These are phyloP conservation scores for Pseudoneurospora amorphoporcata DNA, from an alignment of 495 filamentous ascomycete species.

Conservation along the genomic window DNA sequence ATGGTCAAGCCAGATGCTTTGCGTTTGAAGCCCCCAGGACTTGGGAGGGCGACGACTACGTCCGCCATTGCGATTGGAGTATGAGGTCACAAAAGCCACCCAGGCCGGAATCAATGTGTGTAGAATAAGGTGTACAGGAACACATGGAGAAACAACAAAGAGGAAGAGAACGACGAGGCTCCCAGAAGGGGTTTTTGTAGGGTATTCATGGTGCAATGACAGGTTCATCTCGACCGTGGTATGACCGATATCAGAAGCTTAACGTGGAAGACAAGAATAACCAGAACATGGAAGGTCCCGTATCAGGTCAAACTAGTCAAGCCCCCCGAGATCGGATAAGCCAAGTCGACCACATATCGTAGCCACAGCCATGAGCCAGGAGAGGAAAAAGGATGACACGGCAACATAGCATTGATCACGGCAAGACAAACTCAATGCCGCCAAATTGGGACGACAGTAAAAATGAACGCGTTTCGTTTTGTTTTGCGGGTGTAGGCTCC, in stretches of 20 bases:
- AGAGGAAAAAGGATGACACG: constrained; percentile 8
- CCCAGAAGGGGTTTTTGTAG: constrained; percentile 7
- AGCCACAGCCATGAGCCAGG: not conserved
- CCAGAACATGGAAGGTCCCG: not conserved
- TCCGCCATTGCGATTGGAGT: constrained; percentile 14
- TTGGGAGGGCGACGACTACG: constrained; percentile 6
- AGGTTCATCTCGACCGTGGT: not conserved
- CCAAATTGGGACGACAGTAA: constrained; percentile 9
- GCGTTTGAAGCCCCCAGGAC: constrained; percentile 12
- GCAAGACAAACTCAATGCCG: constrained; percentile 1
- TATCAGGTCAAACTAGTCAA: not conserved
- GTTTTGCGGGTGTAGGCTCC: constrained; percentile 14
- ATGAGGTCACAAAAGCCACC: not conserved
- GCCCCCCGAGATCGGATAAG: not conserved
- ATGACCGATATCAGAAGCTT: not conserved
- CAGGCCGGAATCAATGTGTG: not conserved
- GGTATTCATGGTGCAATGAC: not conserved
- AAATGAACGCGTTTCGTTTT: constrained; percentile 8
- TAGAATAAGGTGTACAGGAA: not conserved
- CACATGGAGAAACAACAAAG: not conserved
- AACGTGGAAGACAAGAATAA: not conserved
- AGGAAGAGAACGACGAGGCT: not conserved
- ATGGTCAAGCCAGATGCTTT: constrained; percentile 28
- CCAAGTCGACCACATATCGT: not conserved
- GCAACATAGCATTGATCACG: constrained; percentile 11